Base-by-base conservation (phyloP, 2,329 filamentous ascomycete species). In the Calonectria ilicicola region DNA sequence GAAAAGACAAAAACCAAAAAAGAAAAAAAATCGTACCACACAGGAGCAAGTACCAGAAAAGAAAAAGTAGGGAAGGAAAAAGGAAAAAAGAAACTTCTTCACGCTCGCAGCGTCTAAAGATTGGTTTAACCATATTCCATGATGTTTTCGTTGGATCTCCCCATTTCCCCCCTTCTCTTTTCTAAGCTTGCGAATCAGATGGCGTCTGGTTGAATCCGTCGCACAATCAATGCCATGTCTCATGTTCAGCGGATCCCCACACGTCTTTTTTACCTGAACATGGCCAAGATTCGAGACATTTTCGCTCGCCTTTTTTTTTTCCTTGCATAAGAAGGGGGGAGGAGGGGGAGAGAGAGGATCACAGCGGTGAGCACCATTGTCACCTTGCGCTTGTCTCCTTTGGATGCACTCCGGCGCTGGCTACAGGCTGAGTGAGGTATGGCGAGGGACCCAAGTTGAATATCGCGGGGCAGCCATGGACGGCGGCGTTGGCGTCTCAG, bases 201-300 rank as follows among this genome's bases (percentile, higher is more conserved):
- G 35, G n/a, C 29, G 19, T 21, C 35, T 58, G 29, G 53, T 58
- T 23, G 62, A 47, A 65, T 27, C 44, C 42, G 62, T 47, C 62
- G n/a, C 53, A 58, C 53, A 58, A 58, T 58, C 29, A 38, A 58
- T 58, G 53, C 53, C 53, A 65, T 35, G 62, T 65, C 44, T 65
- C 62, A 65, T 65, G 23, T 35, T 58, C 32, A 58, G 53, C 53
- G 10, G 29, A 58, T 35, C 21, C 26, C 27, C 53, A 58, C 53
- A 38, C 32, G 53, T 38, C 53, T 38, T 19, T 58, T 38, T 38
- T 58, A 58, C 53, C 35, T 58, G 53, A 58, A 14, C 40, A 19
- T 42, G 29, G 53, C 40, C 60, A 47, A 56, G 35, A 29, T 67
- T 21, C 42, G 49, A 67, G 65, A 67, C 65, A 67, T 67, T 67